Conservation (phyloP, 2,329 filamentous ascomycete genomes). For the Claviceps paspali region DNA sequence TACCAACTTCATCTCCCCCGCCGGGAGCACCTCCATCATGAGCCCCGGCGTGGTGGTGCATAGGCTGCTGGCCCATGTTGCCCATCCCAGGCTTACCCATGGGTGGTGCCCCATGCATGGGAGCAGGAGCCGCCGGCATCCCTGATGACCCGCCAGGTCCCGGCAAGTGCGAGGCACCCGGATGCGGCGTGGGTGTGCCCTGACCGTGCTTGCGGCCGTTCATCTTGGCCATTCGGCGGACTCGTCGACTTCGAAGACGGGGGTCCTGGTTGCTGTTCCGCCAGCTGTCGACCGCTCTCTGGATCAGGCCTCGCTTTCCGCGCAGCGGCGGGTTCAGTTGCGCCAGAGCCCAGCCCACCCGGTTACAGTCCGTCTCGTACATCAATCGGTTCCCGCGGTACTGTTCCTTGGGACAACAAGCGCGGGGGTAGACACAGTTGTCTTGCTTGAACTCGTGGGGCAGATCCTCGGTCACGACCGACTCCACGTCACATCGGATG, state of each 20-base stretch:
- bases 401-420: constrained; percentile 87
- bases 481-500: constrained; percentile 94
- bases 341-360: constrained; percentile 96
- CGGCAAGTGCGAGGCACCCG: constrained; percentile 46
- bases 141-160: constrained; percentile 50
- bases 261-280: constrained; percentile 97
- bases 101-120: constrained; percentile 41
- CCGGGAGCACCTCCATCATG: constrained; percentile 43
- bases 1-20: constrained; percentile 82
- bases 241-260: constrained; percentile 74
- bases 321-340: constrained; percentile 82
- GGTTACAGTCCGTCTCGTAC: constrained; percentile 98
- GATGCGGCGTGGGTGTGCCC: constrained; percentile 39
- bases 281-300: constrained; percentile 96
- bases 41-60: constrained; percentile 44
- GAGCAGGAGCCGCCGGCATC: constrained; percentile 45
- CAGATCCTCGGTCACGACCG: constrained; percentile 78
- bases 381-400: constrained; percentile 91
- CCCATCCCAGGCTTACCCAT: constrained; percentile 53
- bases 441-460: constrained; percentile 87
- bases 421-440: constrained; percentile 94
- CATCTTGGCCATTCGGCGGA: constrained; percentile 92
- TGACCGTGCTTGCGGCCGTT: constrained; percentile 66
- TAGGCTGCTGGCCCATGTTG: constrained; percentile 43
- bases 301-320: constrained; percentile 89